Conservation (phyloP, 2,329 filamentous ascomycete genomes). For the Aspergillus sp. region DNA sequence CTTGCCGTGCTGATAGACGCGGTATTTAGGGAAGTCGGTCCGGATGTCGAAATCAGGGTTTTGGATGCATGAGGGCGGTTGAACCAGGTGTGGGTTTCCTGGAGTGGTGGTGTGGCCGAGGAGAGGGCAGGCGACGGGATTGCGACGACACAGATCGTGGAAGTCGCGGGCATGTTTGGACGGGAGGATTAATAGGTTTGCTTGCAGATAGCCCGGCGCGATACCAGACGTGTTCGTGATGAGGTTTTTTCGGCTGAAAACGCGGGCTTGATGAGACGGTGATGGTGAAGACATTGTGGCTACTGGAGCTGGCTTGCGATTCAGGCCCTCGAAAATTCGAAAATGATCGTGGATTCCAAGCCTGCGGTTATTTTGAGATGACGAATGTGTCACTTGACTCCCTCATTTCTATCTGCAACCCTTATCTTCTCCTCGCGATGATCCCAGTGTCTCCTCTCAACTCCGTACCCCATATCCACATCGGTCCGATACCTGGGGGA, state of each 20-base stretch:
- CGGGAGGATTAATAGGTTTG: slow-evolving; percentile 62
- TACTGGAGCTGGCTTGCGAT: no score
- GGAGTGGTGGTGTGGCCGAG: slow-evolving; percentile 48
- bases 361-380: no score
- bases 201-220: slow-evolving; percentile 58
- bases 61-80: slow-evolving; percentile 23
- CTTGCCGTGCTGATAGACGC: slow-evolving; percentile 55
- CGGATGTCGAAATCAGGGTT: slow-evolving; percentile 53
- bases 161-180: slow-evolving; percentile 59
- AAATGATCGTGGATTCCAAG: no score
- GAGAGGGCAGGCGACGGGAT: slow-evolving; percentile 63
- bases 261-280: slow-evolving; percentile 36
- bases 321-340: no score
- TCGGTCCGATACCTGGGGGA: slow-evolving; percentile 26
- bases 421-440: not conserved
- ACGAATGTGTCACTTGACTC: no score
- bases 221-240: slow-evolving; percentile 54
- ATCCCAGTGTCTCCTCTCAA: not conserved
- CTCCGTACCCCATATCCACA: slow-evolving; percentile 1
- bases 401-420: not conserved
- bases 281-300: not conserved
- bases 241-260: slow-evolving; percentile 43
- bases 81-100: slow-evolving; percentile 35
- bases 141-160: slow-evolving; percentile 57
- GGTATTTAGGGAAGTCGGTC: slow-evolving; percentile 58